Percentiles rank a stretch among this genome's conserved stretches.
These are phyloP conservation scores for Apocynum venetum DNA, from an alignment of 257 asterid genomes.

Conservation along the genomic window DNA sequence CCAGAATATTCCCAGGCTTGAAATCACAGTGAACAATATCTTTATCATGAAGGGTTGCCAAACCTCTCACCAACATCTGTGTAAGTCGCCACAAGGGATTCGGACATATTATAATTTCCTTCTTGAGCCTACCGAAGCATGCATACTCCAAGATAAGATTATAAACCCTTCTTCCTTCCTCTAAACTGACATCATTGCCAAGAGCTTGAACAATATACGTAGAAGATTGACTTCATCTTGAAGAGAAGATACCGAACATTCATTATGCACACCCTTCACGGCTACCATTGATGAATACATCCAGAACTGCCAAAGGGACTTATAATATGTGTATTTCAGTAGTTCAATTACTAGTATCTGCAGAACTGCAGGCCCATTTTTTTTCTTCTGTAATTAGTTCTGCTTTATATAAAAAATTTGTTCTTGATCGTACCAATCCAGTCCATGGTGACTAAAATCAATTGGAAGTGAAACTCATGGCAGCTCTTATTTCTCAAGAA, in stretches of 20 bases:
- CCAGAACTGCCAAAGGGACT: background rate
- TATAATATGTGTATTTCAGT: background rate
- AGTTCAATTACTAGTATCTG: background rate
- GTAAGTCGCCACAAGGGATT: conserved; percentile 1
- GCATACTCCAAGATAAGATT: conserved; percentile 17
- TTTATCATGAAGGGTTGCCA: background rate
- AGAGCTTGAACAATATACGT: conserved; percentile 1
- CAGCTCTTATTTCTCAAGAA: background rate
- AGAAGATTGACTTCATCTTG: background rate
- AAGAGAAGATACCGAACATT: background rate
- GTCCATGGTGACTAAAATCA: background rate
- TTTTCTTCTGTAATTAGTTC: background rate
- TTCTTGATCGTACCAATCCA: background rate
- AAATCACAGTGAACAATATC: conserved; percentile 20
- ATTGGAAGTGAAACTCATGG: background rate
- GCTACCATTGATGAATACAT: background rate
- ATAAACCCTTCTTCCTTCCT: background rate
- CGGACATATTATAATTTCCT: background rate
- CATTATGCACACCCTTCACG: background rate
- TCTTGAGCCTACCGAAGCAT: background rate
- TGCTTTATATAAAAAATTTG: background rate
- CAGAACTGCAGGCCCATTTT: background rate
- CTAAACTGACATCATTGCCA: conserved; percentile 3
- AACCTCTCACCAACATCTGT: background rate
- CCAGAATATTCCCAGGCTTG: conserved; percentile 17